Evolutionary conservation across 805 yeast species (phyloP), one percentile per base, ranked within the genome.

Genomic region (Cyberlindnera americana): DNA sequence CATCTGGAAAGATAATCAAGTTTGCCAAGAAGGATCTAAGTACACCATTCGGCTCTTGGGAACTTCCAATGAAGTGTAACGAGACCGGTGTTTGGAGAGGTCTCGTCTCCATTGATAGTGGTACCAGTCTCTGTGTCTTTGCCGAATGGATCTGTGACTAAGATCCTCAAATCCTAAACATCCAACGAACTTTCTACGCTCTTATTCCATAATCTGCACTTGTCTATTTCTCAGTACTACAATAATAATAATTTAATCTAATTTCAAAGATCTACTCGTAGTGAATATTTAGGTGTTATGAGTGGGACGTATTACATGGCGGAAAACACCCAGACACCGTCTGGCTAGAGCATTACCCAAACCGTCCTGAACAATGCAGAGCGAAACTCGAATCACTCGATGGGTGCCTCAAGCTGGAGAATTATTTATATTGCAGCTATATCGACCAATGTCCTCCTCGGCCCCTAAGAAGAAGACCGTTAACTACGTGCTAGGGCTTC

Each of bases 11-110:
- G 47, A 75, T 85, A 44, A 73, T 73, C 49, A 77, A 81, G 50
- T 62, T 90, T 39, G 60, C 60, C 12, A 73, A 76, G 42, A 64
- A 64, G 27, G 83, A 73, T 35, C 69, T 69, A 3, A 59, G 63
- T 40, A 60, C 58, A 16, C 70, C 75, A 5, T 69, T 57, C 46
- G 83, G 83, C 1, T 58, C 70, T 1, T 86, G 82, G 78, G 81
- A 75, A 44, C 57, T 75, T n/a, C 67, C 72, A 29, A 65, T 83
- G 18, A 73, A 74, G 42, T 69, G 87, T 41, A 73, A 72, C 45
- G 96, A 90, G 56, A 59, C 64, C 1, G 99, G 99, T 3, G 59
- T 72, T 14, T 93, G 96, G 87, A 73, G 90, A 41, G 91, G 88
- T 2, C 72, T 90, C 33, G 87, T 87, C 0, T 75, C 83, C 28